Base-by-base conservation (phyloP, 2,329 filamentous ascomycete species). In the Cordyceps javanica region DNA sequence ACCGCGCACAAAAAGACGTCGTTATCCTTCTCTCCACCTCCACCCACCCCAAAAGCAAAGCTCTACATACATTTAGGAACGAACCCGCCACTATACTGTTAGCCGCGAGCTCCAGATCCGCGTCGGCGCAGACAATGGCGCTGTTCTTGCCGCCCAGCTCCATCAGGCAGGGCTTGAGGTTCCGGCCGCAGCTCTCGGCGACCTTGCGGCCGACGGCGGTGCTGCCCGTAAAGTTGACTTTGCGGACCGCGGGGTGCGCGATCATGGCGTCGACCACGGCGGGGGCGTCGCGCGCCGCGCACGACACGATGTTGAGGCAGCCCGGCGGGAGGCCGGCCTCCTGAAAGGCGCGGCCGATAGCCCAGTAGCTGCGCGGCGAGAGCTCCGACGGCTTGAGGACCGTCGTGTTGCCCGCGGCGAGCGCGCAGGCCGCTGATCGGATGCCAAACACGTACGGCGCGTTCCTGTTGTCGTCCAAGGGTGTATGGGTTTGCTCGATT, bases 171-270 rank as follows among this genome's bases (percentile, higher is more conserved):
- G 90, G 90, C 76, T 96, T 96, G 41, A 94, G 77, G 64, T 88
- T 74, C 67, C 88, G 82, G 28, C 88, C 91, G 0, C 88, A 88
- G 9, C 82, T 78, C 21, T 78, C 76, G 10, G 83, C 88, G 58
- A 96, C 84, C 67, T 91, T 87, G 32, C 83, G 80, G 1, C 91
- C 91, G 0, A 94, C 86, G 0, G 70, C 70, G 0, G 90, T 91
- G 65, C 83, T 88, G 34, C 91, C 91, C 0, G 91, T 96, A 71
- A 95, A 96, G 73, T 91, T 94, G 69, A 96, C 79, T 75, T 95
- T 95, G 26, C 45, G 34, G 19, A 57, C 46, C 9, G 25, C 45
- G 3, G 55, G 46, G 21, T 51, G 55, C 25, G 25, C 63, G 45
- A 78, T 73, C 36, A 77, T 57, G 2, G 65, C 55, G 23, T 73